Conservation (phyloP, 176 grass and related monocot genomes). For the bread wheat (Triticum aestivum) region DNA sequence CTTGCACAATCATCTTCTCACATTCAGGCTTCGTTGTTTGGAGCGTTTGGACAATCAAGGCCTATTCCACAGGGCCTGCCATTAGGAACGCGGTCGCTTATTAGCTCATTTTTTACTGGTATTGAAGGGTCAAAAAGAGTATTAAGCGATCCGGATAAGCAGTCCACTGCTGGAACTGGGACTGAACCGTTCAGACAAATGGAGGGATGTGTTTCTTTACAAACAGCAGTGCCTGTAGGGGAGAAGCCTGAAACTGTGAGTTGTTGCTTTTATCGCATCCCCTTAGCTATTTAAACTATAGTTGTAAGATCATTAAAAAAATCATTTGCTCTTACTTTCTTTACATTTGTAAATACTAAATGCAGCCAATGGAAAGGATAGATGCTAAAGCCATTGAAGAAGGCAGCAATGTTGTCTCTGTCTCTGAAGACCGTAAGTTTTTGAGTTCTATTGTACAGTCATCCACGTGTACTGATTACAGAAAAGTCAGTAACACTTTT, state of each 20-base stretch:
- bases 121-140: not conserved
- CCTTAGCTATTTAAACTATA: not conserved
- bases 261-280: not conserved
- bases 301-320: not conserved
- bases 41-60: not conserved
- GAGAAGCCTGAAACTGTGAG: conserved; percentile 5
- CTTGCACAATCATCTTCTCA: conserved; percentile 1
- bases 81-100: not conserved
- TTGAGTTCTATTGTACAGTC: not conserved
- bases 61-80: not conserved
- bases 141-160: conserved; percentile 12
- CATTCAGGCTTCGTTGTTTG: not conserved
- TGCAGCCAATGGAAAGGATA: not conserved
- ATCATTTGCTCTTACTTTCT: not conserved
- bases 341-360: conserved; percentile 1
- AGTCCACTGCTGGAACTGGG: conserved; percentile 16
- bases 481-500: not conserved
- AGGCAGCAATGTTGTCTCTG: not conserved
- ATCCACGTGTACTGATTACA: not conserved
- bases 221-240: not conserved
- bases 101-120: not conserved
- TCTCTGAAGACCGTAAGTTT: conserved; percentile 27
- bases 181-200: not conserved
- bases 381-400: not conserved
- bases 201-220: not conserved